Percentiles rank a stretch among this genome's conserved stretches.
Evolutionary conservation across 2,329 filamentous ascomycete genomes (phyloP).

Genomic region (Corynespora cassiicola): DNA sequence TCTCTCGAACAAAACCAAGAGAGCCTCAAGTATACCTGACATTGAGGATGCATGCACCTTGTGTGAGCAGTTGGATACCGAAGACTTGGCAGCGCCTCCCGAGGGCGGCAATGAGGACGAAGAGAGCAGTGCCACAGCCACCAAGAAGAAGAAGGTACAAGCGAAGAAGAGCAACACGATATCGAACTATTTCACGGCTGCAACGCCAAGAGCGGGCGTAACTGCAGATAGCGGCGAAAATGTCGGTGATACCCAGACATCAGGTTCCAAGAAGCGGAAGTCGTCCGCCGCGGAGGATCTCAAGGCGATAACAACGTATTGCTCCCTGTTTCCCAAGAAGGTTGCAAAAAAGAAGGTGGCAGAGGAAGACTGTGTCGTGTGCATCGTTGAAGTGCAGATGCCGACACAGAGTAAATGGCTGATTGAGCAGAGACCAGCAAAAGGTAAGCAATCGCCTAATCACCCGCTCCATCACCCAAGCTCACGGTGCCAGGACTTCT

Average conservation of each 20-base stretch:
- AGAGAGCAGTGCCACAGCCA: constrained; percentile 1
- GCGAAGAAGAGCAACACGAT: constrained; percentile 29
- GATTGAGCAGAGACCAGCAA: constrained; percentile 44
- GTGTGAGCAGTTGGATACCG: constrained; percentile 36
- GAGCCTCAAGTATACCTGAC: constrained; percentile 18
- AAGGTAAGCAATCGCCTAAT: constrained; percentile 26
- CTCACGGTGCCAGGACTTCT: constrained; percentile 22
- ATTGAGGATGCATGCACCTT: constrained; percentile 40
- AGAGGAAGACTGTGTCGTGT: constrained; percentile 42
- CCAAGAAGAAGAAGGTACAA: constrained; percentile 31
- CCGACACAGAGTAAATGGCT: constrained; percentile 33
- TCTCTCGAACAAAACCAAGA: constrained; percentile 21
- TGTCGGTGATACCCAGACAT: neutral
- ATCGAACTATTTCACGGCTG: constrained; percentile 37
- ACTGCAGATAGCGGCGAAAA: constrained; percentile 11
- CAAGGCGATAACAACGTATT: constrained; percentile 31
- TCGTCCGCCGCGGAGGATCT: constrained; percentile 4
- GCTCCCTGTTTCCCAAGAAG: constrained; percentile 44
- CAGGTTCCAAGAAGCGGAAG: constrained; percentile 32
- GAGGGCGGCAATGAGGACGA: constrained; percentile 24
- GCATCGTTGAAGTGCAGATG: constrained; percentile 29
- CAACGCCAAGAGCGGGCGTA: constrained; percentile 19
- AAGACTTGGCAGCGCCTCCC: constrained; percentile 30
- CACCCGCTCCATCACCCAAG: neutral
- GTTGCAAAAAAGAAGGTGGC: constrained; percentile 40